A percentile compares a stretch with the other conserved stretches of the same genome.
These are phyloP conservation scores for Kluyveromyces aestuarii DNA, from an alignment of 805 yeast genomes.

Conservation along the genomic window DNA sequence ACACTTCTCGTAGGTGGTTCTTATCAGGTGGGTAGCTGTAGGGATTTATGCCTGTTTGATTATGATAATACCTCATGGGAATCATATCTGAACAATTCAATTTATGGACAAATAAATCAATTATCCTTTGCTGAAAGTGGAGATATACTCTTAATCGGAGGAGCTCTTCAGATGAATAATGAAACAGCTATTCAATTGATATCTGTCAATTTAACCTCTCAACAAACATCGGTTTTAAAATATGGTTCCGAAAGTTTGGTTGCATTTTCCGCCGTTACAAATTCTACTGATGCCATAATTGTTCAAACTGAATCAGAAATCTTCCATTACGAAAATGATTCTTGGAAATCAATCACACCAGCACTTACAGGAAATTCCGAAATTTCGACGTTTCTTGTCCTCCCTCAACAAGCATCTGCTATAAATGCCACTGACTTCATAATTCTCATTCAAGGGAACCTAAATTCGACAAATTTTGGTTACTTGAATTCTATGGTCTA, in stretches of 20 bases:
- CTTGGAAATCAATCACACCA: neutral
- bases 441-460: constrained; percentile 30
- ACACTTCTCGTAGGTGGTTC: constrained; percentile 59
- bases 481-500: constrained; percentile 16
- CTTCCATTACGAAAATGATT: neutral
- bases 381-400: neutral
- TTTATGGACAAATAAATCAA: constrained; percentile 47
- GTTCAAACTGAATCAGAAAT: constrained; percentile 5
- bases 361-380: neutral
- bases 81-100: constrained; percentile 23
- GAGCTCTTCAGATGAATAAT: constrained; percentile 42
- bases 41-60: constrained; percentile 59
- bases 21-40: constrained; percentile 56
- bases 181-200: constrained; percentile 38
- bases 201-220: constrained; percentile 9
- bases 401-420: neutral
- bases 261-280: constrained; percentile 40
- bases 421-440: neutral
- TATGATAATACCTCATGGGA: constrained; percentile 46
- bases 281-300: constrained; percentile 33
- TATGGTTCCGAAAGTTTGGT: constrained; percentile 18
- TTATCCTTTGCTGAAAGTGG: constrained; percentile 37
- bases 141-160: constrained; percentile 36
- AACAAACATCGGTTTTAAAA: constrained; percentile 8
- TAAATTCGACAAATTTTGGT: constrained; percentile 29